Evolutionary conservation across 169 alveolate genomes (phyloP).

Genomic region (Plasmodium knowlesi): DNA sequence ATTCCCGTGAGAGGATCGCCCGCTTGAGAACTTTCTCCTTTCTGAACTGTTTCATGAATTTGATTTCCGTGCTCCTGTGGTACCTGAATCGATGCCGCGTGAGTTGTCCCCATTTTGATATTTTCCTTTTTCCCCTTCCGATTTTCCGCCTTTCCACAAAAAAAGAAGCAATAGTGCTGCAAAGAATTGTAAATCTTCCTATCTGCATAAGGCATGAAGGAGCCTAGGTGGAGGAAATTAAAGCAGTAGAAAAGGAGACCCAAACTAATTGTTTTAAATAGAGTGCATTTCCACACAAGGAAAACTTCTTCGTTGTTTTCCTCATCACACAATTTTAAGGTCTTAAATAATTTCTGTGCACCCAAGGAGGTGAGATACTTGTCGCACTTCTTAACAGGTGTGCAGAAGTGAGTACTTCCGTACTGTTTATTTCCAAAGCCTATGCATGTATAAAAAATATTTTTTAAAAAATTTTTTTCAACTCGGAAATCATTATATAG

Average conservation of each 20-base stretch:
- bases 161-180: conserved; percentile 39
- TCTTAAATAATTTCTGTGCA: conserved; percentile 25
- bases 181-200: conserved; percentile 1
- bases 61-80: not conserved
- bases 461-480: conserved; percentile 38
- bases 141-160: not conserved
- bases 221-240: conserved; percentile 1
- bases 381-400: conserved; percentile 57
- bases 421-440: conserved; percentile 68
- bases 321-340: conserved; percentile 38
- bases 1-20: not conserved
- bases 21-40: not conserved
- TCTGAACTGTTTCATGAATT: not conserved
- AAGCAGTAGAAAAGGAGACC: conserved; percentile 25
- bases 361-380: conserved; percentile 27
- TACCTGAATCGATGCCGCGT: not conserved
- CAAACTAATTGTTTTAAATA: conserved; percentile 34
- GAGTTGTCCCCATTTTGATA: not conserved
- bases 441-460: conserved; percentile 62
- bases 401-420: conserved; percentile 55
- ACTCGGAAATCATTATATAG: conserved; percentile 13
- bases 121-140: not conserved
- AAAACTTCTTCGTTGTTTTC: conserved; percentile 20
- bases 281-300: conserved; percentile 32
- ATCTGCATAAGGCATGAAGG: not conserved